Percentiles rank a stretch among this genome's conserved stretches.
Conservation (phyloP, 169 alveolate genomes). For the Plasmodium knowlesi region DNA sequence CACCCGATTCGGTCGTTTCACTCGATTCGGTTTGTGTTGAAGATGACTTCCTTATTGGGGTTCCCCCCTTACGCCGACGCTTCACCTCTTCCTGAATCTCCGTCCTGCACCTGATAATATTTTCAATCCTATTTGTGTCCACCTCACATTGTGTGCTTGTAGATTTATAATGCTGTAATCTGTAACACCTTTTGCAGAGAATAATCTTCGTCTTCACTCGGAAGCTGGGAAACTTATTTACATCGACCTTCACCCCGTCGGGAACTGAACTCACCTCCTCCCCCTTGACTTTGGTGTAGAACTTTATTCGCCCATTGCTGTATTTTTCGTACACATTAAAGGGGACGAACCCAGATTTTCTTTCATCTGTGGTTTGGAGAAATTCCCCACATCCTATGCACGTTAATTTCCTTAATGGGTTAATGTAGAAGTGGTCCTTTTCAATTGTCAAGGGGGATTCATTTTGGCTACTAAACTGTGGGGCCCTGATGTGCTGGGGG, state of each 20-base stretch:
- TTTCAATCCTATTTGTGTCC: constrained; percentile 58
- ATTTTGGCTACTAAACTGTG: constrained; percentile 1
- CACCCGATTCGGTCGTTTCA: too few relatives aligned
- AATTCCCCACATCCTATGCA: constrained; percentile 85
- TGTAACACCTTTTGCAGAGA: constrained; percentile 82
- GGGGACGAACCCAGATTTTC: constrained; percentile 82
- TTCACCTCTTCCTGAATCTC: constrained; percentile 35
- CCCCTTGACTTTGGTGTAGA: constrained; percentile 82
- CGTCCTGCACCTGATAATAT: constrained; percentile 57
- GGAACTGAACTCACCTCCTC: constrained; percentile 81
- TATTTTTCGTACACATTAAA: constrained; percentile 70
- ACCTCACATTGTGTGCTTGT: constrained; percentile 51
- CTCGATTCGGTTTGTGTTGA: not conserved
- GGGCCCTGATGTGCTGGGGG: not conserved
- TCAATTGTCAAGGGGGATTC: constrained; percentile 17
- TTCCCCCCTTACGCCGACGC: not conserved
- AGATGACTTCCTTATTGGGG: not conserved
- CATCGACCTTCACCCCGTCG: constrained; percentile 84
- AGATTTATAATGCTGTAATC: constrained; percentile 79
- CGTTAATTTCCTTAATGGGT: constrained; percentile 57
- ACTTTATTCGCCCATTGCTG: constrained; percentile 75
- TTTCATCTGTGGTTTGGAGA: constrained; percentile 79
- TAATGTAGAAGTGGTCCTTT: constrained; percentile 57
- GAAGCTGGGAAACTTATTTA: constrained; percentile 77
- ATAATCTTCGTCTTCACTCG: constrained; percentile 78